Evolutionary conservation across 768 basidiomycete genomes (phyloP), one percentile per base, ranked within the genome.

Genomic region (Udeniomyces megalosporus): DNA sequence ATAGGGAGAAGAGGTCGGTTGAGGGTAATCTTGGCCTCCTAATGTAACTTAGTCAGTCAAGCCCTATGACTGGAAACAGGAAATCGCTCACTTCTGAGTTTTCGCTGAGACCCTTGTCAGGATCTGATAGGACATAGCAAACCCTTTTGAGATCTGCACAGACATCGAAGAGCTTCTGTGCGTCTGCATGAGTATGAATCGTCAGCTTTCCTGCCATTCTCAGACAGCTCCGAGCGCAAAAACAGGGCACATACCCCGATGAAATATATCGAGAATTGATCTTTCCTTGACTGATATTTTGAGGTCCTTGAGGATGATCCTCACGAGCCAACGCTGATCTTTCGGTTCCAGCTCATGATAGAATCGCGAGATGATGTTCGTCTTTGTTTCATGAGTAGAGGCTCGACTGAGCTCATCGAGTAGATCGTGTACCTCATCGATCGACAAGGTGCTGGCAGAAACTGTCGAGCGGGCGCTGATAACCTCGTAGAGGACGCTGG

Each of bases 71-170:
- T 28, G 20, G 1, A 48, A 35, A n/a, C 52, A 4, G 38, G n/a
- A 45, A 64, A 24, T 44, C 46, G 74, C 38, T 17, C 17, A 42
- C 38, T 8, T 42, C 38, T 8, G 38, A 8, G 17, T 42, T 17
- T 17, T 42, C 17, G 38, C 38, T 42, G 10, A 42, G 38, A 8
- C 38, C 17, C 17, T 42, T 42, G 10, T 42, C 75, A 0, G 85
- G 83, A 71, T 95, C 83, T 77, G 84, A 85, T 1, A 99, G 76
- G 57, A 85, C 84, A 84, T 85, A 96, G 34, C 83, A 84, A 3
- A 99, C 88, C 62, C 87, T 86, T 76, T 92, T 92, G 50, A 97
- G 77, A 73, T 97, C 92, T 0, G 92, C 96, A 71, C 90, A 96
- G 0, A 90, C 91, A 71, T 96, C 96, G 76, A 88, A 99, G 8